These are phyloP conservation scores for Jacaranda copaia DNA, from an alignment of 257 asterid genomes.

Conservation along the genomic window DNA sequence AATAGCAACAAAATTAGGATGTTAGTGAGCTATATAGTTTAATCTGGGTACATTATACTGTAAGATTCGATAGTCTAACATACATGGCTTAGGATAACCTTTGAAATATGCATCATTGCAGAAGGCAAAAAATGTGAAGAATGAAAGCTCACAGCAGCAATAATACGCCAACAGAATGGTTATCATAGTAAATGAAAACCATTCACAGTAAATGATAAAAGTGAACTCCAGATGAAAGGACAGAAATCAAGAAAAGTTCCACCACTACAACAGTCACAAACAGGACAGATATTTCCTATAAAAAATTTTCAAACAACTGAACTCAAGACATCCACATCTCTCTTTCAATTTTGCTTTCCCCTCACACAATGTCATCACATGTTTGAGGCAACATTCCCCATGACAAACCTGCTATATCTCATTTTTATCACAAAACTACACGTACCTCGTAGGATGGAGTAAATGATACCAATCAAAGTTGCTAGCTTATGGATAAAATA, in stretches of 20 bases:
- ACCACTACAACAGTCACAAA: neutral
- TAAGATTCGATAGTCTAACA: no score
- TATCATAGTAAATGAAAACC: neutral
- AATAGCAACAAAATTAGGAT: no score
- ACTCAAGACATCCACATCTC: neutral
- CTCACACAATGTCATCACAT: conserved; percentile 13
- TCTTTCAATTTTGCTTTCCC: neutral
- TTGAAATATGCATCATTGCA: no score
- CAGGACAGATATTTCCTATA: neutral
- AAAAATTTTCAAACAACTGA: conserved; percentile 10
- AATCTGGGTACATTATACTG: no score
- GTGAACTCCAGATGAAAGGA: neutral
- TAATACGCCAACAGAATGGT: no score
- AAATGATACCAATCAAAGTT: neutral
- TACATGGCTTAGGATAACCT: no score
- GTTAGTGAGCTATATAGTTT: no score
- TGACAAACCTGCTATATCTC: neutral
- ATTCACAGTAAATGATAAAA: neutral
- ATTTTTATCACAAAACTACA: neutral
- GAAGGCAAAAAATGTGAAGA: no score
- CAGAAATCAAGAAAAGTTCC: conserved; percentile 5
- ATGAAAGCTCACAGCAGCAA: no score
- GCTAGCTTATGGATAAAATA: conserved; percentile 2
- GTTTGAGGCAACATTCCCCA: conserved; percentile 25
- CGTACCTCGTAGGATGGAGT: neutral